These are phyloP conservation scores for Cyclocybe aegerita DNA, from an alignment of 768 basidiomycete species.

Conservation along the genomic window DNA sequence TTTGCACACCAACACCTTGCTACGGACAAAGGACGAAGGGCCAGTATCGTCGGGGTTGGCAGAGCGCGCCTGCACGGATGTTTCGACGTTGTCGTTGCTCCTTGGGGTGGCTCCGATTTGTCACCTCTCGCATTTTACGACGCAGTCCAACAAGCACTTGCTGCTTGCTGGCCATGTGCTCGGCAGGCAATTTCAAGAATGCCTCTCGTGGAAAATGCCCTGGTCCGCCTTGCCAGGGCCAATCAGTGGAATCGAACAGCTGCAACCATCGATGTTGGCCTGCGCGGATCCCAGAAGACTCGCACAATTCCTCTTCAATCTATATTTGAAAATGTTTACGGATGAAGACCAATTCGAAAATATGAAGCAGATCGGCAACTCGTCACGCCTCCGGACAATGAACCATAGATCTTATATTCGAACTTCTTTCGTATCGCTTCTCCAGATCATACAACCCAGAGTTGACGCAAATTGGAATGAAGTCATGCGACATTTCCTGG, in stretches of 20 bases:
- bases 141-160: conserved; percentile 35
- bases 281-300: conserved; percentile 23
- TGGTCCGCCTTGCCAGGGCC: conserved; percentile 20
- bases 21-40: conserved; percentile 16
- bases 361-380: conserved; percentile 9
- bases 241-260: not conserved
- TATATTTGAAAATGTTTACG: conserved; percentile 38
- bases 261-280: conserved; percentile 12
- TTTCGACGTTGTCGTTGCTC: conserved; percentile 31
- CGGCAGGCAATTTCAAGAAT: conserved; percentile 32
- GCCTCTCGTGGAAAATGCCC: conserved; percentile 36
- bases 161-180: conserved; percentile 13
- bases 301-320: conserved; percentile 33
- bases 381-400: conserved; percentile 14
- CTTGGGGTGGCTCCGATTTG: conserved; percentile 33
- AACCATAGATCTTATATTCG: conserved; percentile 28
- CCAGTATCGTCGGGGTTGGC: conserved; percentile 28
- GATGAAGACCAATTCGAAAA: conserved; percentile 25
- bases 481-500: conserved; percentile 28
- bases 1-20: conserved; percentile 33
- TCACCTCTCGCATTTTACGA: conserved; percentile 33
- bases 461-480: conserved; percentile 23
- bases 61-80: conserved; percentile 29
- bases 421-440: conserved; percentile 28
- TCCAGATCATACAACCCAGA: conserved; percentile 23